Evolutionary conservation across 2,329 filamentous ascomycete species (phyloP).

Genomic region (Celoporthe dispersa): DNA sequence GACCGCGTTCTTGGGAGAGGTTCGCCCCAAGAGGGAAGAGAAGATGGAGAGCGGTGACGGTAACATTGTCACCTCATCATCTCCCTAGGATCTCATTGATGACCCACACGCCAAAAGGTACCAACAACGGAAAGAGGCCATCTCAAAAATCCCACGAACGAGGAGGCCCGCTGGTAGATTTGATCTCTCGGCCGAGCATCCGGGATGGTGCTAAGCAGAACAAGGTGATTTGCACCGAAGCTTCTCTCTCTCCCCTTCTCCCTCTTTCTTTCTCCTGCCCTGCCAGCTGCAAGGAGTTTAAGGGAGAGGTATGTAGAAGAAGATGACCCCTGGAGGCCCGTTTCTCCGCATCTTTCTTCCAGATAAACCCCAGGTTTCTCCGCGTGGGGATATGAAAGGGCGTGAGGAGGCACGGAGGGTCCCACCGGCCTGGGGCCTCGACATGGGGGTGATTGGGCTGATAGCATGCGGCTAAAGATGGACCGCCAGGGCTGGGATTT

Average conservation of each 20-base stretch:
- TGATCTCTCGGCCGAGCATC: background rate
- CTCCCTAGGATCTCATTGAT: background rate
- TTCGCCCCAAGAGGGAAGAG: background rate
- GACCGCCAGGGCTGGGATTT: background rate
- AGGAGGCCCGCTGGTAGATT: constrained; percentile 2
- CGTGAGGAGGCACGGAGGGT: background rate
- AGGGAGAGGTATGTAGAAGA: background rate
- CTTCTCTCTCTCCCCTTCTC: background rate
- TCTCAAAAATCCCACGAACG: constrained; percentile 22
- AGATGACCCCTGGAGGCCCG: background rate
- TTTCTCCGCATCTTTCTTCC: constrained; percentile 5
- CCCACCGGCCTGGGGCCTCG: constrained; percentile 1
- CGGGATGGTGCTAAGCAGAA: background rate
- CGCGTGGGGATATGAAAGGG: background rate
- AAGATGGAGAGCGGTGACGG: background rate
- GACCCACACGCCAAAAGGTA: background rate
- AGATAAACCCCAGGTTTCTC: constrained; percentile 18
- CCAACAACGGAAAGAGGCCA: constrained; percentile 6
- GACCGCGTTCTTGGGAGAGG: background rate
- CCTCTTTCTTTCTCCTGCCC: background rate
- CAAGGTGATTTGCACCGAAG: background rate
- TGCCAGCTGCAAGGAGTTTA: background rate
- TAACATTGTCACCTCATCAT: constrained; percentile 15
- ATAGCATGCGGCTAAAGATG: constrained; percentile 1
- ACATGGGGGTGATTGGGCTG: constrained; percentile 8